Conservation (phyloP, 306 rosid genomes). For the Astragalus glycyphyllos region DNA sequence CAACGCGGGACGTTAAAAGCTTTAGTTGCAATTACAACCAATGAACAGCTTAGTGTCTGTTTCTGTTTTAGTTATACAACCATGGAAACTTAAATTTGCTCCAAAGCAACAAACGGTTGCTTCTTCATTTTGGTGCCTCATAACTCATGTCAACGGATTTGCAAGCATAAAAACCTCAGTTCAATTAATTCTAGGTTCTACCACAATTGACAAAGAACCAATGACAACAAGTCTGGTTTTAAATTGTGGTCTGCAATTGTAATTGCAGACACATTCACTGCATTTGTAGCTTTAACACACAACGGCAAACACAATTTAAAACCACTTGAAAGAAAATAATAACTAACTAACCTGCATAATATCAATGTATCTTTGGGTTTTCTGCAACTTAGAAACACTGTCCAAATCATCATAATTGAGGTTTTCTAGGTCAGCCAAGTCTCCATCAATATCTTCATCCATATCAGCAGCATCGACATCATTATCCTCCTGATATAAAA, state of each 20-base stretch:
- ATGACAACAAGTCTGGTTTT: background rate
- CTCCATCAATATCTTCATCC: slow-evolving; percentile 97
- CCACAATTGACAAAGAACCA: background rate
- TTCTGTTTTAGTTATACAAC: background rate
- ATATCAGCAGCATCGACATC: slow-evolving; percentile 65
- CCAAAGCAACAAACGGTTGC: background rate
- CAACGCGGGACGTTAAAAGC: slow-evolving; percentile 19
- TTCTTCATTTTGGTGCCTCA: background rate
- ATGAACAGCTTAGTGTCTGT: slow-evolving; percentile 5
- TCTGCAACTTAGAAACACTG: slow-evolving; percentile 92
- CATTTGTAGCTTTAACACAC: background rate
- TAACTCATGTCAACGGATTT: background rate
- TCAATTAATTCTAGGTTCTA: slow-evolving; percentile 14
- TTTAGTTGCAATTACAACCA: slow-evolving; percentile 33
- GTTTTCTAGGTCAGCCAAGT: slow-evolving; percentile 81
- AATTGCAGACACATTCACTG: background rate
- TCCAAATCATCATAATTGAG: slow-evolving; percentile 94
- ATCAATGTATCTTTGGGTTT: slow-evolving; percentile 78
- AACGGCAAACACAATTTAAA: background rate
- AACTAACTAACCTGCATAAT: slow-evolving; percentile 67
- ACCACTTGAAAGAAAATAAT: background rate
- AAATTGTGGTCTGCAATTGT: background rate
- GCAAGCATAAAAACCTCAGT: background rate
- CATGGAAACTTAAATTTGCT: background rate
- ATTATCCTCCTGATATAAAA: slow-evolving; percentile 61